A percentile compares a stretch with the other conserved stretches of the same genome.
Evolutionary conservation across 768 basidiomycete species (phyloP).

Genomic region (Tephrocybe rancida): DNA sequence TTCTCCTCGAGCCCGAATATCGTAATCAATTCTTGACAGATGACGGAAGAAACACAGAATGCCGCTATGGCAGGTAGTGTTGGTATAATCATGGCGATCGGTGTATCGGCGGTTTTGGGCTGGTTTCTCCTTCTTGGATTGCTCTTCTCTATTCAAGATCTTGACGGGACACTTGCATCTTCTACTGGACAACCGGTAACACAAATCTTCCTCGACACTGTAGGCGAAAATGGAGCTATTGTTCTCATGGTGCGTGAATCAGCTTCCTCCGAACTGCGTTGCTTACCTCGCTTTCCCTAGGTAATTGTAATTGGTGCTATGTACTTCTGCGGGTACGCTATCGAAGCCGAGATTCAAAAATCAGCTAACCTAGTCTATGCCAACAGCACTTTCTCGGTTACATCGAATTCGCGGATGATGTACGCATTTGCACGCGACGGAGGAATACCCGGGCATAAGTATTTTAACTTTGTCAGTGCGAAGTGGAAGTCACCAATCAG

Average conservation of each 20-base stretch:
- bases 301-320: slow-evolving; percentile 71
- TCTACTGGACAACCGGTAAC: slow-evolving; percentile 70
- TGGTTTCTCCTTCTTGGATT: slow-evolving; percentile 76
- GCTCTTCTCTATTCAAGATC: slow-evolving; percentile 78
- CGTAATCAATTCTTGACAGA: slow-evolving; percentile 33
- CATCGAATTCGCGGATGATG: slow-evolving; percentile 83
- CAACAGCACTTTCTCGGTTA: slow-evolving; percentile 71
- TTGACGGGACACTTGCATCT: slow-evolving; percentile 53
- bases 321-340: slow-evolving; percentile 68
- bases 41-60: slow-evolving; percentile 80
- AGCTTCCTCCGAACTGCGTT: neutral
- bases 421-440: slow-evolving; percentile 81
- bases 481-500: slow-evolving; percentile 66
- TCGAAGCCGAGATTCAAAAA: neutral
- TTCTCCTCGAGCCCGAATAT: neutral
- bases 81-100: slow-evolving; percentile 72
- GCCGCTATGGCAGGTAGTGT: slow-evolving; percentile 68
- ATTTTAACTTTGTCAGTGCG: slow-evolving; percentile 64
- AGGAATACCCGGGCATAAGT: slow-evolving; percentile 66
- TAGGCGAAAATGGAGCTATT: slow-evolving; percentile 74
- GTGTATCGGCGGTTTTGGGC: slow-evolving; percentile 70
- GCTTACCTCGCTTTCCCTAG: slow-evolving; percentile 24
- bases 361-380: neutral
- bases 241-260: slow-evolving; percentile 60
- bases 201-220: slow-evolving; percentile 78